Base-by-base conservation (phyloP, 192 early-diverging fungal genomes). In the Helicostylum pulchrum region DNA sequence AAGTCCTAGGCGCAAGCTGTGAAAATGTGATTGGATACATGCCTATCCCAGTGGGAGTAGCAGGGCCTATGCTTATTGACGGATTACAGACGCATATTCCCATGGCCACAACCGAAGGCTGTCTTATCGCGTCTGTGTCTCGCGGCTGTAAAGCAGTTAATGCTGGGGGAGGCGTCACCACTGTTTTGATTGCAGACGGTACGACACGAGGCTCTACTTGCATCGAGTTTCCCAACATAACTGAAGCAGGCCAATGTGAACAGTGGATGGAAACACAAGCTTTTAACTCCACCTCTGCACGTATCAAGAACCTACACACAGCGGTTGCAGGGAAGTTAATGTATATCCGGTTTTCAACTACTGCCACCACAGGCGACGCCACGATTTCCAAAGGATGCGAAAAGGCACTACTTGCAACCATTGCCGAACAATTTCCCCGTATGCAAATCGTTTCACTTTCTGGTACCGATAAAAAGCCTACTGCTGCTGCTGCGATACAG, bases 341-440 rank as follows among this genome's bases (percentile, higher is more conserved):
- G 0, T 97, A 81, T 61, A 87, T 97, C 60, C 89, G 95, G 26
- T 97, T 97, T 78, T 80, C 90, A 3, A 93, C n/a, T n/a, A n/a
- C n/a, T n/a, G n/a, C 94, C 2, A 80, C 87, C 1, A 97, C 95
- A 2, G 95, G 95, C 58, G 95, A 97, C 76, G 95, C 95, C 75
- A 96, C 95, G 93, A 94, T 95, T 45, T 95, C 93, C 19, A 96
- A 96, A 73, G 93, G 93, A 42, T 92, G 90, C 62, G 95, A 97
- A 78, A 84, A 88, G 75, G 83, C 94, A 1, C 73, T 97, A 65
- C n/a, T n/a, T n/a, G 74, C 81, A 17, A 64, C 81, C 0, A 73
- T 92, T 34, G 57, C 62, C 9, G 79, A 84, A 44, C 62, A 69
- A 32, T 95, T 90, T 77, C 81, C 83, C 5, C 81, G 83, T 44